Evolutionary conservation across 306 rosid genomes (phyloP).

Genomic region (Trifolium dubium): DNA sequence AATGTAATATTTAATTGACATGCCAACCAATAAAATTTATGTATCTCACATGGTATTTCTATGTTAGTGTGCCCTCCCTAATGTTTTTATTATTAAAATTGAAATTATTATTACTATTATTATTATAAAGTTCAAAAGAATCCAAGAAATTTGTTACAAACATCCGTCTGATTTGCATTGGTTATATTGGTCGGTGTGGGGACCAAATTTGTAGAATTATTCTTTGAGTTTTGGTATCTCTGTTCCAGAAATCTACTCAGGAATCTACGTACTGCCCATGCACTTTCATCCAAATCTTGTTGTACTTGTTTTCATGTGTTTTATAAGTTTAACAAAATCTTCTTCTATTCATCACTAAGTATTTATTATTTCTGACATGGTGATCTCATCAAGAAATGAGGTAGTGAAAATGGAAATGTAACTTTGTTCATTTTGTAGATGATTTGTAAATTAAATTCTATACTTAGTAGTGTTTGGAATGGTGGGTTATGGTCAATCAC

Average conservation of each 20-base stretch:
- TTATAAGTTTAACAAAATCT: not conserved
- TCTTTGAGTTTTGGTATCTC: constrained; percentile 42
- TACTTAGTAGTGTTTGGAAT: too few relatives aligned
- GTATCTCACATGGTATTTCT: constrained; percentile 70
- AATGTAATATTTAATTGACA: constrained; percentile 42
- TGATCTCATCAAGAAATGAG: not conserved
- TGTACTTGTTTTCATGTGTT: constrained; percentile 25
- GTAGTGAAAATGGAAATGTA: not conserved
- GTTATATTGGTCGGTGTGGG: constrained; percentile 87
- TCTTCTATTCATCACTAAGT: constrained; percentile 18
- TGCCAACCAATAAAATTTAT: constrained; percentile 57
- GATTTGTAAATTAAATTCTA: not conserved
- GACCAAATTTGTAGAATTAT: constrained; percentile 45
- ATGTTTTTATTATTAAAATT: constrained; percentile 9
- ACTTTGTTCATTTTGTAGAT: not conserved
- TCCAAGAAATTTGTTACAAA: constrained; percentile 57
- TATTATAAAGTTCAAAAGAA: constrained; percentile 48
- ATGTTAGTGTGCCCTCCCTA: constrained; percentile 48
- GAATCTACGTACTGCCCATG: constrained; percentile 70
- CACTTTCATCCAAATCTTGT: constrained; percentile 57
- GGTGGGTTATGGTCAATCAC: too few relatives aligned
- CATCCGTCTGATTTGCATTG: constrained; percentile 81
- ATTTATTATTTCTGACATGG: not conserved
- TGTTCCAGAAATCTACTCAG: constrained; percentile 22
- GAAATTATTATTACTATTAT: not conserved